A percentile compares a stretch with the other conserved stretches of the same genome.
phyloP scores from a whole-genome alignment of 73 alveolate genomes.

The Durusdinium trenchii region DNA sequence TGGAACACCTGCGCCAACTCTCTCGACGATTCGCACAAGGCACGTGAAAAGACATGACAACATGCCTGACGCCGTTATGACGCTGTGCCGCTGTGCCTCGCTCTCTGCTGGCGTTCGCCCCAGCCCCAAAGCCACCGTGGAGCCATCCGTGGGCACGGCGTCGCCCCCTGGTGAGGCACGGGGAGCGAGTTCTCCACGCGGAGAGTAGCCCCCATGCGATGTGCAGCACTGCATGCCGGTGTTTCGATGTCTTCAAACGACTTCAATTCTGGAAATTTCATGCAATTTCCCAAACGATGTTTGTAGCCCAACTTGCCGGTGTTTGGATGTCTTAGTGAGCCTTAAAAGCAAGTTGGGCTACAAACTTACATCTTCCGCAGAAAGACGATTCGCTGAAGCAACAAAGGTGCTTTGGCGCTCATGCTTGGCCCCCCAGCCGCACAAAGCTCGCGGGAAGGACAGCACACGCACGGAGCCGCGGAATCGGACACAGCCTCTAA shows the following conservation, averaged over 20 bases:
- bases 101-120: conserved; percentile 19
- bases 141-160: conserved; percentile 93
- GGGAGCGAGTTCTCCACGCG: too few relatives aligned
- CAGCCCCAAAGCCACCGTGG: conserved; percentile 59
- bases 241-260: too few relatives aligned
- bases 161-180: conserved; percentile 40
- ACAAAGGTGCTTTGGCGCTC: not conserved
- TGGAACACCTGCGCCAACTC: too few relatives aligned
- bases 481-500: conserved; percentile 67
- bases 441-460: conserved; percentile 74
- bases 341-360: not conserved
- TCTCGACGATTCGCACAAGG: too few relatives aligned
- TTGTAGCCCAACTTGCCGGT: not conserved
- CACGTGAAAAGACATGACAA: too few relatives aligned
- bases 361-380: too few relatives aligned
- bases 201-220: not conserved
- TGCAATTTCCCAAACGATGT: not conserved
- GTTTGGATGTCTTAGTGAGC: too few relatives aligned
- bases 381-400: not conserved
- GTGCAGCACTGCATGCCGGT: too few relatives aligned
- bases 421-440: conserved; percentile 30
- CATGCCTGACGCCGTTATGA: too few relatives aligned
- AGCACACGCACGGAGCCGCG: conserved; percentile 81
- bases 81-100: conserved; percentile 17
- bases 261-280: not conserved